Evolutionary conservation across 2,329 filamentous ascomycete species (phyloP), one percentile per base, ranked within the genome.

Genomic region (Stagonosporopsis tanaceti): DNA sequence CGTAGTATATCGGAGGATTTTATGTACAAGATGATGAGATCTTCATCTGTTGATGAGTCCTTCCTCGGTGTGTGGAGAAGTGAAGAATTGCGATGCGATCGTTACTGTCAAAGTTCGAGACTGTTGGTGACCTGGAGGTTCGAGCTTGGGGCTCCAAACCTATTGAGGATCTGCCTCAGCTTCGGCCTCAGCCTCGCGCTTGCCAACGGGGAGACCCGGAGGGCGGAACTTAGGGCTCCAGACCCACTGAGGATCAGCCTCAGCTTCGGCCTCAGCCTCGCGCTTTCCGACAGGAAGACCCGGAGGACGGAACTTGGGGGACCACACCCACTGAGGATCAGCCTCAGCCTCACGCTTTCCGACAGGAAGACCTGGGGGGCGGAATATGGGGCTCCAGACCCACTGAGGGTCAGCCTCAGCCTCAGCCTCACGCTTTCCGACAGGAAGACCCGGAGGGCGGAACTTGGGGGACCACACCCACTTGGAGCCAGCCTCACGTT

Each of bases 341-440:
- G 59, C 60, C 2, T 61, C 41, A 5, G 59, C 60, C 2, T 61
- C 59, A 42, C 60, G 60, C 41, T 63, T 62, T 12, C 51, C 50
- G 4, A 57, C 30, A 9, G 54, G 50, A 9, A 40, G 34, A 6
- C 58, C 61, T 4, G 47, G 44, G 2, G 61, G 58, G 1, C 51
- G 44, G 50, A 34, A 50, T 9, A 35, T 50, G 51, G n/a, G 52
- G 7, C 6, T 15, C 46, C 42, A 57, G 4, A 20, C 28, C 35
- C 47, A 50, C 12, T 24, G 2, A 17, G 25, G n/a, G n/a, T n/a
- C n/a, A 15, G 42, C 76, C 8, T 71, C 69, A 41, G 20, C 20
- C 20, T 28, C 42, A 15, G 42, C 76, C 8, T 71, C 69, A 41
- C 76, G 75, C 61, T 62, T 59, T n/a, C 52, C 53, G 2, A 57